phyloP scores from a whole-genome alignment of 768 basidiomycete genomes.

The Termitomyces sp. region DNA sequence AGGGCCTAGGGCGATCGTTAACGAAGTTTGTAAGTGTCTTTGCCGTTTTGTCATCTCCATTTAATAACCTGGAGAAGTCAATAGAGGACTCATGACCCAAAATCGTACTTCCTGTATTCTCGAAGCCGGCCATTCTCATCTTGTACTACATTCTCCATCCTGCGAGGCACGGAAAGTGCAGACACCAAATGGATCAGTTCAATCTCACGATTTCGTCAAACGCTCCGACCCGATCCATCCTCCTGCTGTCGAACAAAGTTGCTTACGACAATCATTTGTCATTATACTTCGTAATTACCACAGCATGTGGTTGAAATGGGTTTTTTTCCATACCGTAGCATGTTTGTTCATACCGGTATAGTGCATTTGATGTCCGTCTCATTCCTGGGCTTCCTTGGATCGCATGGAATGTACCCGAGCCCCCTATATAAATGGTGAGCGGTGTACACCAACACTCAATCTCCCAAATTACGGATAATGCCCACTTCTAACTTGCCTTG shows the following conservation, averaged over 20 bases:
- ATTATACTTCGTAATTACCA: not conserved
- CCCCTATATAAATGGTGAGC: not conserved
- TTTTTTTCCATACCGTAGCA: not conserved
- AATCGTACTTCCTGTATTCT: not conserved
- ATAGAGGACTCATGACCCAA: not conserved
- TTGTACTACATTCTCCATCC: not conserved
- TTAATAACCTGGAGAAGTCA: not conserved
- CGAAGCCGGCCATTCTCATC: no score
- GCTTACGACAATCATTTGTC: not conserved
- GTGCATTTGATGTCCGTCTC: not conserved
- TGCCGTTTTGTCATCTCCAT: not conserved
- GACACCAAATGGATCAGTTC: not conserved
- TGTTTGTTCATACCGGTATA: not conserved
- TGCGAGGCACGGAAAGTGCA: not conserved
- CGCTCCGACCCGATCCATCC: not conserved
- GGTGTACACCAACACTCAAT: not conserved
- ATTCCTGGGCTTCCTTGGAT: not conserved
- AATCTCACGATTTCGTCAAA: not conserved
- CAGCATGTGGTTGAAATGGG: not conserved
- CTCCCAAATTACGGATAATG: not conserved
- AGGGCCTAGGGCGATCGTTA: no score
- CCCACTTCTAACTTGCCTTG: not conserved
- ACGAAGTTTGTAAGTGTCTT: not conserved
- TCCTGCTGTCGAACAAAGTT: not conserved
- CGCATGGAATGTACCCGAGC: not conserved